Evolutionary conservation across 768 basidiomycete species (phyloP), one percentile per base, ranked within the genome.

Genomic region (Xanthoconium stramineum): DNA sequence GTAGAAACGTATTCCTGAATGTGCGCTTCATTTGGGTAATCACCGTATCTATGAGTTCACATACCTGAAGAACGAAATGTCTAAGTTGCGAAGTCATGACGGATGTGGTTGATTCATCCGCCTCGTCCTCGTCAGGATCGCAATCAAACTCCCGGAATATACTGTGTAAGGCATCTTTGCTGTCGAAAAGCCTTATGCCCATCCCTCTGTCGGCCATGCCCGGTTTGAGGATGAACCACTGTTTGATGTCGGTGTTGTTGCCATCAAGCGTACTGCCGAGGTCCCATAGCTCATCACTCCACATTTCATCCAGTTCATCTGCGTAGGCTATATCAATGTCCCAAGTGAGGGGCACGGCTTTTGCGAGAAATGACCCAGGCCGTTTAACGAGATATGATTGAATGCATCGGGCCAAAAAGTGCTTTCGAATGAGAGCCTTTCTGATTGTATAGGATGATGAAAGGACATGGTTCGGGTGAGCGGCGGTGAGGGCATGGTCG

Each of bases 141-240:
- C 77, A 72, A 58, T 96, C 95, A 61, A 98, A 98, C 20, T 82
- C 81, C 59, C 86, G 79, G 58, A 98, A 91, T 28, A 98, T 94
- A 6, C 69, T 64, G 55, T 82, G 80, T 55, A 99, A 76, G 33
- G 82, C 75, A 13, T 83, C 82, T 70, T 88, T 88, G 52, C 80
- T 86, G 50, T 88, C 83, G 73, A 99, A 98, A 46, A 99, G 74
- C 44, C 94, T 76, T 60, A 99, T 94, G 3, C 96, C 97, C 80
- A 93, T 92, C 13, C 94, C 97, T 48, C 93, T 82, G 75, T 98
- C 95, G 2, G 94, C 88, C 91, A 99, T 96, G 17, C 94, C 92
- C 45, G 97, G 95, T 74, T 99, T 99, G 50, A 99, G 74, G 58
- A 99, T 96, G 82, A 88, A 98, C 96, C 96, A 98, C 48, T 62